phyloP scores from a whole-genome alignment of 78 protist genomes.

The Blattamonas nauphoetae region DNA sequence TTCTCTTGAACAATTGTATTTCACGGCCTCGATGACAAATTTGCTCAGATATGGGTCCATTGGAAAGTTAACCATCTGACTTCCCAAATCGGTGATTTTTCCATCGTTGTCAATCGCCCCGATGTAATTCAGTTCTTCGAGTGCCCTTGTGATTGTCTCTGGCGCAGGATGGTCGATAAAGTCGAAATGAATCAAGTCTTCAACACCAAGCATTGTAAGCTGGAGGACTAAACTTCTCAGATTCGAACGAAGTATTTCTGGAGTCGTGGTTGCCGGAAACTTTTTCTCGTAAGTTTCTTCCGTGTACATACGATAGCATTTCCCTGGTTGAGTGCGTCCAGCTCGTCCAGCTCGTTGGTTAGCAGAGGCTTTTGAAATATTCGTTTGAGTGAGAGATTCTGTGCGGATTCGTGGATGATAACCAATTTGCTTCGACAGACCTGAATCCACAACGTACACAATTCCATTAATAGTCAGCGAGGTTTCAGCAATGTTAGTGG shows the following conservation, averaged over 20 bases:
- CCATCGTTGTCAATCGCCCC: slow-evolving; percentile 96
- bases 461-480: slow-evolving; percentile 99
- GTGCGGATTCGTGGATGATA: slow-evolving; percentile 94
- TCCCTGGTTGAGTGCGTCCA: slow-evolving; percentile 97
- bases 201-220: slow-evolving; percentile 80
- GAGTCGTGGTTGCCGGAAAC: slow-evolving; percentile 77
- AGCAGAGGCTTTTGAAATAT: slow-evolving; percentile 93
- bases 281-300: slow-evolving; percentile 62
- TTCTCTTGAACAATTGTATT: slow-evolving; percentile 75
- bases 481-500: slow-evolving; percentile 99
- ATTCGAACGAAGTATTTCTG: slow-evolving; percentile 90
- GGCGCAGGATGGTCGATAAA: slow-evolving; percentile 98
- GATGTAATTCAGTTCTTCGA: slow-evolving; percentile 79
- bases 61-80: slow-evolving; percentile 87
- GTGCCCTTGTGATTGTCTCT: slow-evolving; percentile 83
- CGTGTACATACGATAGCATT: slow-evolving; percentile 79
- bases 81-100: slow-evolving; percentile 56
- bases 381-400: slow-evolving; percentile 85
- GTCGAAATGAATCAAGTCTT: slow-evolving; percentile 90
- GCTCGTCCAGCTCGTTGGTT: slow-evolving; percentile 99
- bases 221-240: slow-evolving; percentile 69
- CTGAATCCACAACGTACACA: slow-evolving; percentile 97
- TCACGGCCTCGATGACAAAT: slow-evolving; percentile 43
- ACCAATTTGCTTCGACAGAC: slow-evolving; percentile 89
- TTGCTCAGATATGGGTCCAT: slow-evolving; percentile 93